phyloP scores from a whole-genome alignment of 2,329 filamentous ascomycete species.

The Nemania diffusa region DNA sequence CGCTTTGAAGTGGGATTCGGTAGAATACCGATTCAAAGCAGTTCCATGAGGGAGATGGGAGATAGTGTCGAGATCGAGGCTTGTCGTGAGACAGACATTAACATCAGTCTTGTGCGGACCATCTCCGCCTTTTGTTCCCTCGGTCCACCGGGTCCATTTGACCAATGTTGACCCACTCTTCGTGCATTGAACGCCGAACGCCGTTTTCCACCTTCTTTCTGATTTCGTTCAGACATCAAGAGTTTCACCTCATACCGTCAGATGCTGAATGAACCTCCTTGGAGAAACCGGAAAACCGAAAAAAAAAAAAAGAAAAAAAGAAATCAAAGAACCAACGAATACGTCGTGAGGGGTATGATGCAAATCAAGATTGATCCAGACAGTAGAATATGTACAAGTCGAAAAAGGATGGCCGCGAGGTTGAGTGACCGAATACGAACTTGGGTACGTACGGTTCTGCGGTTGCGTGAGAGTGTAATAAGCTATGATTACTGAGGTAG shows the following conservation, averaged over 20 bases:
- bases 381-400: constrained; percentile 48
- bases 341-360: constrained; percentile 51
- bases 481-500: constrained; percentile 46
- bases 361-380: constrained; percentile 48
- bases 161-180: constrained; percentile 19
- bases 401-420: constrained; percentile 32
- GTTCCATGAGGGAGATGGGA: constrained; percentile 11
- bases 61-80: constrained; percentile 11
- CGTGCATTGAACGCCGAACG: constrained; percentile 42
- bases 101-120: constrained; percentile 12
- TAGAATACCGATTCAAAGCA: constrained; percentile 25
- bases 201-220: constrained; percentile 42
- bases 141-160: not conserved
- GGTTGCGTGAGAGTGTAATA: constrained; percentile 8
- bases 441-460: constrained; percentile 19
- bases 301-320: constrained; percentile 36
- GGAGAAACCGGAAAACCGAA: constrained; percentile 41
- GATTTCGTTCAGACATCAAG: constrained; percentile 45
- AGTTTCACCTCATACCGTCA: constrained; percentile 44
- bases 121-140: constrained; percentile 17
- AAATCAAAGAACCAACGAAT: constrained; percentile 44
- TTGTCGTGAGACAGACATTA: constrained; percentile 19
- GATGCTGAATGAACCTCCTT: constrained; percentile 45
- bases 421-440: constrained; percentile 12
- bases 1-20: constrained; percentile 13